Evolutionary conservation across 768 basidiomycete species (phyloP), one percentile per base, ranked within the genome.

Genomic region (Trametes meyenii): DNA sequence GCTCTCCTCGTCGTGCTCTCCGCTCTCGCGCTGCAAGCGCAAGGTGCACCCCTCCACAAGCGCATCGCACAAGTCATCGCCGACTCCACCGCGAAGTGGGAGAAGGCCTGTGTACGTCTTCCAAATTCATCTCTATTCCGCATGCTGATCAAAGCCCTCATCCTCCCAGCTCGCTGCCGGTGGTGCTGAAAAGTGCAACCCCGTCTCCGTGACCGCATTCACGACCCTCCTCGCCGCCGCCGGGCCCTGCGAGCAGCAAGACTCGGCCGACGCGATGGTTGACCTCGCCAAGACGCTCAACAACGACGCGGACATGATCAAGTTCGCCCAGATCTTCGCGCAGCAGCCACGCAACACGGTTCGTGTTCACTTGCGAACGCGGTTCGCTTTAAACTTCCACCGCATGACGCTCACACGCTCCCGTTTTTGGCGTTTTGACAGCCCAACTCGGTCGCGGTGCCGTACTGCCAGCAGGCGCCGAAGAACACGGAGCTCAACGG

Each of bases 281-380:
- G 74, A 79, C 69, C 77, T 86, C 16, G 79, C 72, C 53, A 78
- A 80, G 67, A 68, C 73, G 16, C 78, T 84, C 48, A 76, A 77
- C 51, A 82, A 77, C 52, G 66, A 81, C 66, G 53, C 76, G 0
- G 66, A 76, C 33, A 82, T 84, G 81, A 83, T 85, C 69, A 71
- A 60, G 35, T 69, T 81, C 39, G 73, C 85, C 0, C 83, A 85
- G 67, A 75, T 85, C 43, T 86, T 84, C 60, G 75, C 67, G 3
- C 84, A 86, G 70, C 85, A 85, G 72, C 80, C 85, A 0, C 79
- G 84, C 48, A 85, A 86, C 69, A 75, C 82, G 26, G 80, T 82
- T 63, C 61, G 79, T 70, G 44, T 29, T 54, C 19, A 36, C 17
- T 3, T 33, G 3, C 29, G 29, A 17, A 5, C 11, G 24, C 12